Conservation (phyloP, 164 flowering plant species). For the Magnolia officinalis region DNA sequence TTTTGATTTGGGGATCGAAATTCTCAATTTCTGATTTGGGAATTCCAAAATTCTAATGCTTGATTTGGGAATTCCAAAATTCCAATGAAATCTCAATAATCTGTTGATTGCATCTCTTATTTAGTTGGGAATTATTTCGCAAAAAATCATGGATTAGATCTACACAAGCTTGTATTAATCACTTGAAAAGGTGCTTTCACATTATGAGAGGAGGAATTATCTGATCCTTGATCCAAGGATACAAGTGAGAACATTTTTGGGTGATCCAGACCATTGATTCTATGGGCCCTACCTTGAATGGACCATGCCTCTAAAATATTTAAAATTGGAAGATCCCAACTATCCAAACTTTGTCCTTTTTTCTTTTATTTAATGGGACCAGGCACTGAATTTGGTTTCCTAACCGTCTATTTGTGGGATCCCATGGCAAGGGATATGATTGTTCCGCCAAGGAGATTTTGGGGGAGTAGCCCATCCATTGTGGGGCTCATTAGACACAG, state of each 20-base stretch:
- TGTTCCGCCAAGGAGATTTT: background rate
- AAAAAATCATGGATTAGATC: too few species aligned
- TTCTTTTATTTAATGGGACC: background rate
- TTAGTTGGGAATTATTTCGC: too few species aligned
- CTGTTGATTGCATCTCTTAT: too few species aligned
- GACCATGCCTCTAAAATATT: too few species aligned
- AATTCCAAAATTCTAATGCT: too few species aligned
- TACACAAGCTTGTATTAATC: too few species aligned
- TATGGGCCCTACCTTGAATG: too few species aligned
- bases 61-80: too few species aligned
- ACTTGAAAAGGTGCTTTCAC: conserved; percentile 2
- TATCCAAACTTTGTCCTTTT: background rate
- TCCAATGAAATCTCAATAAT: too few species aligned
- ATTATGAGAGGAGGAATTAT: conserved; percentile 7
- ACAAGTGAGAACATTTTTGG: background rate
- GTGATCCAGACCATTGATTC: background rate
- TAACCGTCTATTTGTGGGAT: background rate
- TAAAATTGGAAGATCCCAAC: background rate
- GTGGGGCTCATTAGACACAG: background rate
- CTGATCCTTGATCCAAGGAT: background rate
- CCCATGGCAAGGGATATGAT: background rate
- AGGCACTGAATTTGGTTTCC: background rate
- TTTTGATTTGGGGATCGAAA: too few species aligned
- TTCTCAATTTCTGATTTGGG: too few species aligned
- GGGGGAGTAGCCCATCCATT: too few species aligned